Base-by-base conservation (phyloP, 768 basidiomycete species). In the Sarcodon sp. region DNA sequence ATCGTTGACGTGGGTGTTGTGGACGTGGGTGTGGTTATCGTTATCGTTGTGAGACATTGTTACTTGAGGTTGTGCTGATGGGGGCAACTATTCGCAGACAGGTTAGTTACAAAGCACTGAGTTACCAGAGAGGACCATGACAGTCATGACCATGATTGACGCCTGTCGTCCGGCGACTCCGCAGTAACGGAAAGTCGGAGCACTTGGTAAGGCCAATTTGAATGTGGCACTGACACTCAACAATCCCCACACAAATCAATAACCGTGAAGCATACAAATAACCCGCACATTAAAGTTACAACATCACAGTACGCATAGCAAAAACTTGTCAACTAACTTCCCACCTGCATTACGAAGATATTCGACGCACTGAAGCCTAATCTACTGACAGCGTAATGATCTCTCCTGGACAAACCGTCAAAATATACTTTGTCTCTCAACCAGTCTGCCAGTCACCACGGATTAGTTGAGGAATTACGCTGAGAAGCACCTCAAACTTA, bases 281-380 rank as follows among this genome's bases (percentile, higher is more conserved):
- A 27, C 21, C 21, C 2, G 2, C 21, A 27, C 21, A 27, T 2
- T 4, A 27, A 27, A 27, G 21, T 27, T 27, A 27, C 21, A 27
- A 4, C 21, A 27, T 27, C 2, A 27, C 21, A 27, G 21, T 27
- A 27, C 21, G 21, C 4, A 27, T 27, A 9, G 13, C 1, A 11
- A 38, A 41, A 41, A 4, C 39, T 27, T 41, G 39, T 7, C 13
- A 27, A 6, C n/a, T 27, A 80, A n/a, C 69, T 62, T 9, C 69
- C 67, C 36, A 85, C 53, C 47, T 72, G 71, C 80, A 89, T 77
- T 35, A 87, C 69, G 58, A 86, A 86, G 35, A 88, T 74, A 57
- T 90, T 89, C 6, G 86, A 77, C 3, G 87, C 87, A 47, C 70
- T 73, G 64, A 77, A 90, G 1, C 87, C 87, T 31, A 90, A 75